Base-by-base conservation (phyloP, 768 basidiomycete genomes). In the Amanita subjunquillea region DNA sequence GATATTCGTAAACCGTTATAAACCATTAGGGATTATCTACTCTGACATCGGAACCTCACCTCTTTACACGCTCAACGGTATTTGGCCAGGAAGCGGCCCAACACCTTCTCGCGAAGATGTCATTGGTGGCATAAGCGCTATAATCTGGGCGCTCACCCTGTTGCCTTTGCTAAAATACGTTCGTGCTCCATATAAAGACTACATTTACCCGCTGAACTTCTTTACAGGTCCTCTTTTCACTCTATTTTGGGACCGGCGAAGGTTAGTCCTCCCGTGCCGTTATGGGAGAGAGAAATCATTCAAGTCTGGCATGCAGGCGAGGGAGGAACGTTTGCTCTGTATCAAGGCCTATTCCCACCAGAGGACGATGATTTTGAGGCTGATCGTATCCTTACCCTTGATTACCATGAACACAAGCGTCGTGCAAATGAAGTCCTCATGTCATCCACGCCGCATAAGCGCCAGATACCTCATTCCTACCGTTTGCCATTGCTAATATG, bases 131-230 rank as follows among this genome's bases (percentile, higher is more conserved):
- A 57, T 85, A 42, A 78, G 75, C 55, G 80, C 81, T 23, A 83
- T 85, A 51, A 59, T 85, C 30, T 85, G 82, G 83, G 65, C 81
- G 3, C 60, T 87, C 34, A 79, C 80, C 0, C 65, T 85, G 25
- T 56, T 83, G 15, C 82, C 83, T 0, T 62, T 83, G 39, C 38
- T 79, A n/a, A 85, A 83, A 82, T 85, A 85, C 59, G 82, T 78
- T 56, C n/a, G 76, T 43, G 13, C 13, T 41, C 8, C 39, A 22
- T 10, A 17, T 8, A 12, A 29, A 25, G 8, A 4, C 1, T 71
- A 65, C 72, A 27, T 43, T 75, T 39, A 72, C 75, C 39, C 70
- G 71, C 10, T 63, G 79, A 29, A 34, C 30, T 7, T 29, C 5
- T 20, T 20, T 29, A 13, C 23, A 48, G 47, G 32, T 48, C 47